phyloP scores from a whole-genome alignment of 805 yeast genomes.

The Phaffomyces opuntiae region DNA sequence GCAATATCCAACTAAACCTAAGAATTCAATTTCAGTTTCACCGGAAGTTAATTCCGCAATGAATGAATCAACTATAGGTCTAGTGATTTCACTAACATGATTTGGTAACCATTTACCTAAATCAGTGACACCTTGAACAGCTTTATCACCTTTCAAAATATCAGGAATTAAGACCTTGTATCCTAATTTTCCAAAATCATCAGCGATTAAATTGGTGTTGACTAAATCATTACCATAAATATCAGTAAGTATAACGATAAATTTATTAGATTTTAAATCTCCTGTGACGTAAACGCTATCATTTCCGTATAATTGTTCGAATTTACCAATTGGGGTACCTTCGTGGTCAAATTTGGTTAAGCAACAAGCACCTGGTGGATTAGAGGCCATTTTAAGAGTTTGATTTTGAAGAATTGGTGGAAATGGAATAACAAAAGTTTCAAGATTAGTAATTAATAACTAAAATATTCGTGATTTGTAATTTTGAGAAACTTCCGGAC shows the following conservation, averaged over 20 bases:
- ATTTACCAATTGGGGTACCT: conserved; percentile 43
- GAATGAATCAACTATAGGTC: conserved; percentile 42
- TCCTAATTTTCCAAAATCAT: conserved; percentile 52
- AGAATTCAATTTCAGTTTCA: conserved; percentile 34
- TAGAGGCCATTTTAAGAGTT: conserved; percentile 35
- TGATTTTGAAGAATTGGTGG: too few relatives aligned
- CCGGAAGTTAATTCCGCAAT: conserved; percentile 37
- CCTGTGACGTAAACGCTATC: conserved; percentile 42
- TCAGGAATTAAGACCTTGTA: conserved; percentile 75
- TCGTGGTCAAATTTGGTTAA: conserved; percentile 33
- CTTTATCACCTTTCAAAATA: conserved; percentile 46
- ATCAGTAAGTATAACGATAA: conserved; percentile 64
- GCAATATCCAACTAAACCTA: conserved; percentile 72
- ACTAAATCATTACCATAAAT: conserved; percentile 53
- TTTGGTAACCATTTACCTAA: conserved; percentile 42
- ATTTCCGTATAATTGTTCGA: conserved; percentile 35
- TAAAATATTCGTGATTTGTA: too few relatives aligned
- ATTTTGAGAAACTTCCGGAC: too few relatives aligned
- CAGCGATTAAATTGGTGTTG: conserved; percentile 60
- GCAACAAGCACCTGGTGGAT: conserved; percentile 47
- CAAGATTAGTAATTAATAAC: too few relatives aligned
- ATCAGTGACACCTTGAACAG: conserved; percentile 26
- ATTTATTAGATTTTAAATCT: conserved; percentile 29
- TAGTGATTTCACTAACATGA: conserved; percentile 45
- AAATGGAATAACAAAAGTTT: too few relatives aligned